Conservation (phyloP, 305 asterid genomes). For the Coffea humblotiana region DNA sequence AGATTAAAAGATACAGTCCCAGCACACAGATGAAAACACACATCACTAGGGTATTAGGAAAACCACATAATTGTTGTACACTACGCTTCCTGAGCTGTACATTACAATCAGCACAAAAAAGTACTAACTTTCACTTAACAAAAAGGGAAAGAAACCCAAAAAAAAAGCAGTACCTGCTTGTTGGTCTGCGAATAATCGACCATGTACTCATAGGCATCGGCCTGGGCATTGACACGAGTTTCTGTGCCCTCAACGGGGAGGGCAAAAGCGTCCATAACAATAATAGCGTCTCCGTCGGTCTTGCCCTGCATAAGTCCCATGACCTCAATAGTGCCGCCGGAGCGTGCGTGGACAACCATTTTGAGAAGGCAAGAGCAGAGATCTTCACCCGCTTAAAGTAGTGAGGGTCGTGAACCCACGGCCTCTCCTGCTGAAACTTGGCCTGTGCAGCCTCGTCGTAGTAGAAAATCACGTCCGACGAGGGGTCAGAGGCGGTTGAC, state of each 20-base stretch:
- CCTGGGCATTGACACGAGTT: constrained; percentile 99
- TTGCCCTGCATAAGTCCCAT: constrained; percentile 99
- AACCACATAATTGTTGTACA: neutral
- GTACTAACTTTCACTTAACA: neutral
- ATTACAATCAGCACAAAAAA: neutral
- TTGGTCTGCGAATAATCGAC: constrained; percentile 88
- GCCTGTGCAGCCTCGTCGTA: constrained; percentile 80
- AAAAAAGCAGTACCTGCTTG: constrained; percentile 48
- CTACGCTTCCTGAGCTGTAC: neutral
- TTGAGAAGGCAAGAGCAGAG: constrained; percentile 95
- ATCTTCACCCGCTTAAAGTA: constrained; percentile 94
- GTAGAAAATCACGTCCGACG: constrained; percentile 78
- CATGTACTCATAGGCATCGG: constrained; percentile 99
- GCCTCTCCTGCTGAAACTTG: constrained; percentile 80
- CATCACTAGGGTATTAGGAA: neutral
- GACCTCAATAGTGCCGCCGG: constrained; percentile 95
- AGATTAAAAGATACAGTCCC: neutral
- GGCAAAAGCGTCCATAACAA: constrained; percentile 99
- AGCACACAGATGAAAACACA: neutral
- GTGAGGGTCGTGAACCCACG: constrained; percentile 91
- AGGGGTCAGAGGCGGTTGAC: constrained; percentile 37
- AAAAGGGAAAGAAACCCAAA: neutral
- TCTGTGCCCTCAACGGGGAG: constrained; percentile 99
- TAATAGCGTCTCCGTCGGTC: constrained; percentile 89
- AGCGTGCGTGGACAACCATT: constrained; percentile 99